Percentiles rank a stretch among this genome's conserved stretches.
phyloP scores from a whole-genome alignment of 352 stramenopile species.

The Pythium aphanidermatum region DNA sequence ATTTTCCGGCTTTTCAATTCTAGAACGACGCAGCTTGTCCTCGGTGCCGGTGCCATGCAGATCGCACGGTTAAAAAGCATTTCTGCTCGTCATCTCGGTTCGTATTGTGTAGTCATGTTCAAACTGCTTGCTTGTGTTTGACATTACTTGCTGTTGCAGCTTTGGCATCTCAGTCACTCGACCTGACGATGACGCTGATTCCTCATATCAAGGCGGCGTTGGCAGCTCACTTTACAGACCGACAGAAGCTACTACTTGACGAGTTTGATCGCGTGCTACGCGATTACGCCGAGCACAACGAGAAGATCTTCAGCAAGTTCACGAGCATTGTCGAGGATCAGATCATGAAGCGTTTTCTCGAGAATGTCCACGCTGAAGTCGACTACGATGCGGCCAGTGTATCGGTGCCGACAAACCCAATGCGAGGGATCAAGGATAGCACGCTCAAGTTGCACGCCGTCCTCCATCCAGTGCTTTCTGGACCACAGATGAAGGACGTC shows the following conservation, averaged over 20 bases:
- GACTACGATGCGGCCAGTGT: slow-evolving; percentile 64
- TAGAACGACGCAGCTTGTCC: slow-evolving; percentile 93
- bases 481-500: slow-evolving; percentile 93
- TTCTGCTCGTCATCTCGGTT: slow-evolving; percentile 92
- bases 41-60: slow-evolving; percentile 95
- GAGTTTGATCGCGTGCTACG: slow-evolving; percentile 94
- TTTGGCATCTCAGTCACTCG: slow-evolving; percentile 93
- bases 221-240: slow-evolving; percentile 90
- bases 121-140: neutral
- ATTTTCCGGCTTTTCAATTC: slow-evolving; percentile 95
- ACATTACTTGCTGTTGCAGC: slow-evolving; percentile 35
- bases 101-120: neutral
- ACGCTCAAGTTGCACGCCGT: slow-evolving; percentile 95
- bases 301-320: slow-evolving; percentile 98
- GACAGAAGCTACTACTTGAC: slow-evolving; percentile 94
- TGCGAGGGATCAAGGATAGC: slow-evolving; percentile 92
- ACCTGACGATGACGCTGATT: slow-evolving; percentile 91
- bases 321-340: slow-evolving; percentile 95
- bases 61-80: slow-evolving; percentile 95
- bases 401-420: slow-evolving; percentile 65
- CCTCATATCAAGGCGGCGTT: slow-evolving; percentile 95
- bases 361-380: slow-evolving; percentile 70
- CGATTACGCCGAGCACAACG: slow-evolving; percentile 95
- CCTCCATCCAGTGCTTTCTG: slow-evolving; percentile 88
- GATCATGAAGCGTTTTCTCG: slow-evolving; percentile 92